These are phyloP conservation scores for Diaporthe sp. DNA, from an alignment of 2,329 filamentous ascomycete genomes.

Conservation along the genomic window DNA sequence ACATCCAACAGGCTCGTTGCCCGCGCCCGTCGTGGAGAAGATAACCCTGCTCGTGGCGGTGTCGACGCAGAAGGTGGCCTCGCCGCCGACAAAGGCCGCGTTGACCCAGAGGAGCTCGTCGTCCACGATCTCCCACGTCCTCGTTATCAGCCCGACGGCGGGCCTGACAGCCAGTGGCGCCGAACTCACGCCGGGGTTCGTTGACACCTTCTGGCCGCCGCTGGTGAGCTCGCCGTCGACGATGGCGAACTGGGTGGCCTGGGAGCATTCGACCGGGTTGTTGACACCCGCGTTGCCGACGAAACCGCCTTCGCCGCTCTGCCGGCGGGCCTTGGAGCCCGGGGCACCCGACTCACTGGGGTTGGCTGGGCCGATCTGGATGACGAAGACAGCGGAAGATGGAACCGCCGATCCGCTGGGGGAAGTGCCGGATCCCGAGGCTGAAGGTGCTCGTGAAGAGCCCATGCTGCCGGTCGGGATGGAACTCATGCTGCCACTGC, in stretches of 20 bases:
- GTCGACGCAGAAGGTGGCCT: constrained; percentile 48
- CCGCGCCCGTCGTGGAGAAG: constrained; percentile 37
- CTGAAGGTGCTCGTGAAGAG: neutral
- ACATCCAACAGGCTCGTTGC: constrained; percentile 44
- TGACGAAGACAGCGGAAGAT: constrained; percentile 24
- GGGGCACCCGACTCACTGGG: neutral
- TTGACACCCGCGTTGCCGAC: constrained; percentile 44
- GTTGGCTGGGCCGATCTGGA: constrained; percentile 42
- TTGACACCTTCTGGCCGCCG: constrained; percentile 43
- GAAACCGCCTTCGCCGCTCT: constrained; percentile 39
- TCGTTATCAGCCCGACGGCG: constrained; percentile 30
- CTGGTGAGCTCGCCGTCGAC: constrained; percentile 43
- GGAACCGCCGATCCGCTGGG: constrained; percentile 5
- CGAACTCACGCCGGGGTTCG: constrained; percentile 42
- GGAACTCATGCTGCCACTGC: neutral
- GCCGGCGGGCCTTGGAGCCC: neutral
- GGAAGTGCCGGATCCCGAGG: constrained; percentile 12
- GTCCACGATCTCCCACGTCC: constrained; percentile 42
- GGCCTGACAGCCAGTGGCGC: constrained; percentile 41
- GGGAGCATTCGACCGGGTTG: constrained; percentile 45
- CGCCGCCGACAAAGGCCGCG: constrained; percentile 44
- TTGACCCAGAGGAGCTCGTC: constrained; percentile 49
- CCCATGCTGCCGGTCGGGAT: neutral
- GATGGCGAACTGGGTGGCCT: constrained; percentile 47
- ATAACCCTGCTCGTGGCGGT: neutral